Conservation (phyloP, 2,329 filamentous ascomycete genomes). For the Neocatenulostroma microsporum region DNA sequence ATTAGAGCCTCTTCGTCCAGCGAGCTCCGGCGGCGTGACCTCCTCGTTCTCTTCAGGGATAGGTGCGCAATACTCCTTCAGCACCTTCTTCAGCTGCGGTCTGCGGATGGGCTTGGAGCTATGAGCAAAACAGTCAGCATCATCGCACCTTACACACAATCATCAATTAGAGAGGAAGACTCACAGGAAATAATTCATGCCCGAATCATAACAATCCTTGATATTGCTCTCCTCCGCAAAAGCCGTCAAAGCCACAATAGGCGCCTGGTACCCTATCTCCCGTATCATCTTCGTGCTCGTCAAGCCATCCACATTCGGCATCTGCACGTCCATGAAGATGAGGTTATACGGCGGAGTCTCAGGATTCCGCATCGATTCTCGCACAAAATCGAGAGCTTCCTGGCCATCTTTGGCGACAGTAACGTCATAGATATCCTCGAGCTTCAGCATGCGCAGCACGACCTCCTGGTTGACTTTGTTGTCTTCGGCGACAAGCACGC, state of each 20-base stretch:
- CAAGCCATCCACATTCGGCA: slow-evolving; percentile 87
- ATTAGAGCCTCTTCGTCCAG: not conserved
- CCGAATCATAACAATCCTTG: slow-evolving; percentile 61
- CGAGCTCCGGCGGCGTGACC: slow-evolving; percentile 1
- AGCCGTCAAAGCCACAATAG: slow-evolving; percentile 84
- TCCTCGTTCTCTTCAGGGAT: slow-evolving; percentile 61
- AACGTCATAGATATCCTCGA: slow-evolving; percentile 77
- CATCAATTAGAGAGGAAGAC: slow-evolving; percentile 1
- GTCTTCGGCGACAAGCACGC: slow-evolving; percentile 79
- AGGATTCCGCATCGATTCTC: slow-evolving; percentile 2
- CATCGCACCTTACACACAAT: not conserved
- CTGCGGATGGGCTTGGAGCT: slow-evolving; percentile 60
- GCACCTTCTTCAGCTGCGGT: slow-evolving; percentile 76
- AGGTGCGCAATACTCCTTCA: slow-evolving; percentile 72
- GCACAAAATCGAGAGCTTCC: slow-evolving; percentile 63
- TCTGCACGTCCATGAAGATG: slow-evolving; percentile 91
- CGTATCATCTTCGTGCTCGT: slow-evolving; percentile 80
- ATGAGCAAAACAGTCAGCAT: slow-evolving; percentile 1
- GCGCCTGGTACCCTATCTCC: slow-evolving; percentile 75
- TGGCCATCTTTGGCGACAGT: slow-evolving; percentile 60
- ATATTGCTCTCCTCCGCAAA: slow-evolving; percentile 81
- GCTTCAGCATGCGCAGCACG: slow-evolving; percentile 57
- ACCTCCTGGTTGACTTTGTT: slow-evolving; percentile 59
- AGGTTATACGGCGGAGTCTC: slow-evolving; percentile 62
- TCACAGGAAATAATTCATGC: slow-evolving; percentile 81